Percentiles rank a stretch among this genome's conserved stretches.
phyloP scores from a whole-genome alignment of 495 filamentous ascomycete species.

The Podospora pseudopauciseta region DNA sequence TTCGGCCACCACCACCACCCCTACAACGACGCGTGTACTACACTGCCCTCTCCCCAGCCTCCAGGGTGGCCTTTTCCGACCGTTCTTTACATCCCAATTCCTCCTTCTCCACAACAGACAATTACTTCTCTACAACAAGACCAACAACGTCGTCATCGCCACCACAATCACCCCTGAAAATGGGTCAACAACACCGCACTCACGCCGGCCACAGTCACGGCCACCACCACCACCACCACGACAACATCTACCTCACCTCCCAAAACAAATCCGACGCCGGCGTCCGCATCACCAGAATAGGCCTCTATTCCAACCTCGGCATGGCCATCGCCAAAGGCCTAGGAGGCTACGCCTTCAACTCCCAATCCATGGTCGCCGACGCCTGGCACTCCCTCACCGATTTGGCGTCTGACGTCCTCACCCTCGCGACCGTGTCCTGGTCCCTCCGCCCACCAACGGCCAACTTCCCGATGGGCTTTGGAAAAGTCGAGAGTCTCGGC shows the following conservation, averaged over 20 bases:
- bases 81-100: conserved; percentile 17
- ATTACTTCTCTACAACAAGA: neutral
- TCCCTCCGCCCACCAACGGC: conserved; percentile 77
- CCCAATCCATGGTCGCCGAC: conserved; percentile 88
- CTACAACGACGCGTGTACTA: conserved; percentile 28
- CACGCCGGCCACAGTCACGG: conserved; percentile 44
- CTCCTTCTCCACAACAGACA: neutral
- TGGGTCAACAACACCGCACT: neutral
- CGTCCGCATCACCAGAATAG: conserved; percentile 90
- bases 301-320: conserved; percentile 82
- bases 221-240: conserved; percentile 66
- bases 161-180: conserved; percentile 4
- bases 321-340: conserved; percentile 93
- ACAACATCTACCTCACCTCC: conserved; percentile 86
- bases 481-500: conserved; percentile 95
- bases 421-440: conserved; percentile 88
- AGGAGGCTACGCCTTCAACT: conserved; percentile 91
- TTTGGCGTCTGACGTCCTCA: conserved; percentile 90
- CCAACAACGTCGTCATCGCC: neutral
- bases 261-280: conserved; percentile 88
- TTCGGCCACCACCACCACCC: conserved; percentile 13
- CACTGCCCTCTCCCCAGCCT: conserved; percentile 26
- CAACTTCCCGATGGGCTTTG: conserved; percentile 84
- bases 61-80: conserved; percentile 23
- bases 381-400: conserved; percentile 93